These are phyloP conservation scores for Ganoderma lingzhi DNA, from an alignment of 1,284 basidiomycete species.

Conservation along the genomic window DNA sequence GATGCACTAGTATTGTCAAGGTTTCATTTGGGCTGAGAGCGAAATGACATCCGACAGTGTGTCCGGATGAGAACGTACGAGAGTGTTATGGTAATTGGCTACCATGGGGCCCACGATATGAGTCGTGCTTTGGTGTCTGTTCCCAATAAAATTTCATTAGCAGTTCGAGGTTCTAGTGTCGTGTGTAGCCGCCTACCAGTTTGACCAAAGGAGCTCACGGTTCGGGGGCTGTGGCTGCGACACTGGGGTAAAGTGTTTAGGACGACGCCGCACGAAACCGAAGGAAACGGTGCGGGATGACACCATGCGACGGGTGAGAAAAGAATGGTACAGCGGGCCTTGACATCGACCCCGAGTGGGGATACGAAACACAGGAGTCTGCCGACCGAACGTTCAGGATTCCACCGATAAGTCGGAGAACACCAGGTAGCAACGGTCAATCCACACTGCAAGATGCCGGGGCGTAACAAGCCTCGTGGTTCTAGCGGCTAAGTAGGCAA, in stretches of 20 bases:
- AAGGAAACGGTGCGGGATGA: neutral
- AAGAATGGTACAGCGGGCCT: neutral
- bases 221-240: constrained; percentile 5
- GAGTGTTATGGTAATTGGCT: neutral
- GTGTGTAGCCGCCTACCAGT: neutral
- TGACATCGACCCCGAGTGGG: neutral
- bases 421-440: neutral
- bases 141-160: constrained; percentile 7
- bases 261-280: neutral
- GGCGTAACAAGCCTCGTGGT: neutral
- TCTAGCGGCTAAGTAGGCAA: neutral
- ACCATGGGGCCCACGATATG: neutral
- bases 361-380: neutral
- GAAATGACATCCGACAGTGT: constrained; percentile 20
- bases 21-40: constrained; percentile 31
- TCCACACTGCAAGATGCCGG: neutral
- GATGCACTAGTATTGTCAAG: constrained; percentile 20
- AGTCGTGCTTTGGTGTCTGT: neutral
- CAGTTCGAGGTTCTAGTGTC: constrained; percentile 15
- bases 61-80: constrained; percentile 12
- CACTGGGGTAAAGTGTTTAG: neutral
- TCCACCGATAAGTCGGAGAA: constrained; percentile 1
- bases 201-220: neutral
- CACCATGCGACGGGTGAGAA: neutral
- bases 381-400: neutral